phyloP scores from a whole-genome alignment of 805 yeast species.

The Alloascoidea hylecoeti region DNA sequence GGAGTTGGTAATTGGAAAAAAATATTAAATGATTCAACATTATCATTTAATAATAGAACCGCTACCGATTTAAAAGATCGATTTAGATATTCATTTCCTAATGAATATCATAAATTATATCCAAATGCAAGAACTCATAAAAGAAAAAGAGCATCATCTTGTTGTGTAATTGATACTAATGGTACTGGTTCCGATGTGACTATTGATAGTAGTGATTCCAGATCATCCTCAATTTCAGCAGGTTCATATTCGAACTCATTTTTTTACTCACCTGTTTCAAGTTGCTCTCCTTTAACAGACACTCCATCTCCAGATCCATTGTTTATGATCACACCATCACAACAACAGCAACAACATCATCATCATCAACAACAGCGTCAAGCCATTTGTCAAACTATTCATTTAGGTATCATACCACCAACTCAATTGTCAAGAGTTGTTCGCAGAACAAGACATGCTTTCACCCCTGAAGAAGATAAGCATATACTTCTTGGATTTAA shows the following conservation, averaged over 20 bases:
- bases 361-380: conserved; percentile 7
- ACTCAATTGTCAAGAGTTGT: conserved; percentile 11
- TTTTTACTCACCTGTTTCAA: not conserved
- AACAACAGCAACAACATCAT: conserved; percentile 7
- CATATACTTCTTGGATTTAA: conserved; percentile 24
- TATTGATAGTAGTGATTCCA: not conserved
- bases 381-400: conserved; percentile 18
- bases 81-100: conserved; percentile 28
- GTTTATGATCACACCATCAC: not conserved
- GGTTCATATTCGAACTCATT: not conserved
- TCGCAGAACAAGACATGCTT: conserved; percentile 26
- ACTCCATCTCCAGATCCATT: not conserved
- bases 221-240: not conserved
- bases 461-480: conserved; percentile 26
- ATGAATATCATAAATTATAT: conserved; percentile 25
- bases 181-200: not conserved
- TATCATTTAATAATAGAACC: conserved; percentile 24
- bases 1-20: conserved; percentile 28
- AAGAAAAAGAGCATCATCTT: conserved; percentile 13
- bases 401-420: not conserved
- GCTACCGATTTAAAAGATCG: conserved; percentile 31
- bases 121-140: conserved; percentile 30
- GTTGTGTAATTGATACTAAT: conserved; percentile 2
- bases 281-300: no score
- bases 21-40: conserved; percentile 24